A percentile compares a stretch with the other conserved stretches of the same genome.
Conservation (phyloP, 345 rosid species). For the Eucalyptus pauciflora region DNA sequence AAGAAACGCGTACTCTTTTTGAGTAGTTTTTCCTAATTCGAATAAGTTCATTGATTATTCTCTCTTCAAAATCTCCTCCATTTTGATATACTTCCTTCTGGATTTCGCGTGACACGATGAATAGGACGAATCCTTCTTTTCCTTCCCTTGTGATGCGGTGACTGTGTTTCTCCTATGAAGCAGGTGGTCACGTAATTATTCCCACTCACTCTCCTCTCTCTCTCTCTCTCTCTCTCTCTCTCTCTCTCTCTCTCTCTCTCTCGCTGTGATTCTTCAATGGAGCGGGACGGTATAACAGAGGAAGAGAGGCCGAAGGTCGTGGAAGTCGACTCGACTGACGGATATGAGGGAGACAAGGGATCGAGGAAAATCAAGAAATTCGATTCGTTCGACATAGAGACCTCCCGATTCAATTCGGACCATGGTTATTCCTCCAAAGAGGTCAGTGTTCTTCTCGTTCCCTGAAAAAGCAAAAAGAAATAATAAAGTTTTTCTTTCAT, state of each 20-base stretch:
- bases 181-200: neutral
- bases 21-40: neutral
- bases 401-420: neutral
- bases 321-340: neutral
- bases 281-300: neutral
- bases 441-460: neutral
- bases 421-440: neutral
- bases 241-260: neutral
- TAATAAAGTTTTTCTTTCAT: neutral
- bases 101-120: neutral
- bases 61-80: neutral
- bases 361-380: neutral
- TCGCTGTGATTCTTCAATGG: neutral
- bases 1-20: neutral
- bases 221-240: neutral
- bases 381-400: neutral
- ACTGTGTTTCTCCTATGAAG: neutral
- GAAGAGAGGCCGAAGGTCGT: neutral
- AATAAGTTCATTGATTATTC: neutral
- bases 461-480: neutral
- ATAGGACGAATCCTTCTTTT: neutral
- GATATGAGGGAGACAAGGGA: neutral
- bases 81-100: neutral
- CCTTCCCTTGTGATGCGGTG: neutral
- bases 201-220: neutral